phyloP scores from a whole-genome alignment of 495 filamentous ascomycete species.

The Aspergillus campestris region DNA sequence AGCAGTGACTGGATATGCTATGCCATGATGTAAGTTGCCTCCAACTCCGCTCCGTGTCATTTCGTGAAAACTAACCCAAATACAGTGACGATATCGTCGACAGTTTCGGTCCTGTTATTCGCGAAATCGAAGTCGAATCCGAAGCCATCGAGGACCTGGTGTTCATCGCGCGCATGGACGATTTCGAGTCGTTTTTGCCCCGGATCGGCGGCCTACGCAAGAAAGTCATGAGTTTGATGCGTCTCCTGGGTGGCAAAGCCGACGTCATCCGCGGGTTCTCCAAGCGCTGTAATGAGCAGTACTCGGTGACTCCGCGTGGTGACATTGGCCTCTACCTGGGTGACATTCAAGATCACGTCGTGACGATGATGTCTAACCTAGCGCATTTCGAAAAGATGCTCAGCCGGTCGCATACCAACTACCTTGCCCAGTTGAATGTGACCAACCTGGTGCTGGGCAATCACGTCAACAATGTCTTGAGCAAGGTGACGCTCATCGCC shows the following conservation, averaged over 20 bases:
- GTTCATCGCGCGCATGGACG: constrained; percentile 80
- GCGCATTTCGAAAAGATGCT: constrained; percentile 97
- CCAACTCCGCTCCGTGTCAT: background rate
- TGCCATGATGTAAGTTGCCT: constrained; percentile 73
- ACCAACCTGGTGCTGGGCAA: constrained; percentile 78
- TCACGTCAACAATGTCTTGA: constrained; percentile 71
- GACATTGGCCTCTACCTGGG: constrained; percentile 94
- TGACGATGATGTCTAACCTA: constrained; percentile 96
- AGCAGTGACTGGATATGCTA: constrained; percentile 99
- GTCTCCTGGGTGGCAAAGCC: constrained; percentile 88
- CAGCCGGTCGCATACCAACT: constrained; percentile 89
- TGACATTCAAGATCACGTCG: constrained; percentile 97
- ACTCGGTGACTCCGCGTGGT: constrained; percentile 84
- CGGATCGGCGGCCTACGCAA: constrained; percentile 86
- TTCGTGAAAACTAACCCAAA: constrained; percentile 6
- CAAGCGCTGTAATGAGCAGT: constrained; percentile 96
- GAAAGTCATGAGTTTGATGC: constrained; percentile 88
- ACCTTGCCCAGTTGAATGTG: constrained; percentile 88
- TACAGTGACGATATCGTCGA: constrained; percentile 91
- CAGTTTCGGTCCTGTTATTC: constrained; percentile 82
- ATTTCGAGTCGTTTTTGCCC: constrained; percentile 76
- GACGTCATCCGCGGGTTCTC: constrained; percentile 96
- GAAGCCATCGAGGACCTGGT: constrained; percentile 93
- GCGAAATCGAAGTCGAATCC: constrained; percentile 75
- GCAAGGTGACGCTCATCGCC: constrained; percentile 91